Conservation (phyloP, 2,329 filamentous ascomycete genomes). For the Penicillium sp. region DNA sequence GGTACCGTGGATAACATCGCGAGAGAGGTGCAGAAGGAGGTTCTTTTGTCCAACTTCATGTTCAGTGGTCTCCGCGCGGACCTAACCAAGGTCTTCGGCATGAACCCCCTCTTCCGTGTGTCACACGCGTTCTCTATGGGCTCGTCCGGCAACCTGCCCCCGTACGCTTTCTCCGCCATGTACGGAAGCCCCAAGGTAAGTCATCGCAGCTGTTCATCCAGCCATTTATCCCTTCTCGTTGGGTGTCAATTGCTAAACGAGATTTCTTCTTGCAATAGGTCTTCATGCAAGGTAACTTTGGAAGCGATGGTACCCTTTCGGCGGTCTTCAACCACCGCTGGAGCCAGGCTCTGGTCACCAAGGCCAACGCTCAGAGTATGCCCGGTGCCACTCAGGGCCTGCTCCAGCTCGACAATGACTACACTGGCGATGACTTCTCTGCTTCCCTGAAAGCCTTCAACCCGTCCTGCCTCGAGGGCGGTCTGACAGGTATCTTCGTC, state of each 20-base stretch:
- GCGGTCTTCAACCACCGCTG: conserved; percentile 93
- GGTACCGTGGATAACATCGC: conserved; percentile 85
- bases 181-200: conserved; percentile 88
- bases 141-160: conserved; percentile 72
- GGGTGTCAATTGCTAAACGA: background rate
- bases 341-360: conserved; percentile 72
- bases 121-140: conserved; percentile 96
- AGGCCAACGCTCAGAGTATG: conserved; percentile 80
- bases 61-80: conserved; percentile 95
- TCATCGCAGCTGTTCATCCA: background rate
- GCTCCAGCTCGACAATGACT: conserved; percentile 92
- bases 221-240: background rate
- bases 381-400: conserved; percentile 74
- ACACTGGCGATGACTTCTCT: conserved; percentile 87
- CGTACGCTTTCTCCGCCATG: conserved; percentile 90
- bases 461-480: conserved; percentile 87
- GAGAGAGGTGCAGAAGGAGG: conserved; percentile 91
- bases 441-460: conserved; percentile 91
- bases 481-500: conserved; percentile 89
- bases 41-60: conserved; percentile 93
- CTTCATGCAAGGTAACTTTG: conserved; percentile 91
- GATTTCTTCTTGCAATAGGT: conserved; percentile 52
- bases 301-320: conserved; percentile 82
- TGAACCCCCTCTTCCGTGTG: conserved; percentile 90
- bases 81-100: conserved; percentile 92